Conservation (phyloP, 352 stramenopile genomes). For the Pythium grandisporangium region DNA sequence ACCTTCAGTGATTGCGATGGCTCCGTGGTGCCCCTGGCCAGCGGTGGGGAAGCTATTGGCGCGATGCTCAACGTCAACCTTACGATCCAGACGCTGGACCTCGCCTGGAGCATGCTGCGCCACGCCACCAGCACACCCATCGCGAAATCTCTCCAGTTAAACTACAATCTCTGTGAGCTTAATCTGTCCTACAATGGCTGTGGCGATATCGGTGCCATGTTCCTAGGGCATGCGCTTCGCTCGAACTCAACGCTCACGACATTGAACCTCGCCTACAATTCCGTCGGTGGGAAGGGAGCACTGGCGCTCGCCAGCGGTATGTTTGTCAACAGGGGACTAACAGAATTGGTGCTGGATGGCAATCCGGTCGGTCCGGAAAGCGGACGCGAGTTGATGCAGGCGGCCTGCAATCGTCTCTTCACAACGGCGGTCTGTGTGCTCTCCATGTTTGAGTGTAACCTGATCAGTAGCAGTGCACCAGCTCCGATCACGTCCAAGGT, state of each 20-base stretch:
- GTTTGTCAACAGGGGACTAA: constrained; percentile 32
- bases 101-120: constrained; percentile 83
- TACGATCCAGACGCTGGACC: constrained; percentile 52
- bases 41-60: constrained; percentile 66
- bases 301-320: constrained; percentile 46
- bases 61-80: constrained; percentile 78
- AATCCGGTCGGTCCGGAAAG: constrained; percentile 50
- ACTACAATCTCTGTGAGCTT: constrained; percentile 54
- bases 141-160: constrained; percentile 35
- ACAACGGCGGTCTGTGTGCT: constrained; percentile 22
- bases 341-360: constrained; percentile 41
- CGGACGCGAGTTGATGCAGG: constrained; percentile 43
- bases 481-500: background rate
- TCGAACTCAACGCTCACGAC: constrained; percentile 29
- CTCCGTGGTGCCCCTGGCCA: constrained; percentile 17
- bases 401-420: constrained; percentile 24
- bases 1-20: constrained; percentile 22
- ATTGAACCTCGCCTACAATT: constrained; percentile 58
- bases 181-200: constrained; percentile 60
- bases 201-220: constrained; percentile 40
- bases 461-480: constrained; percentile 12
- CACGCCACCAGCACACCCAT: constrained; percentile 28
- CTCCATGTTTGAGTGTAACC: constrained; percentile 45
- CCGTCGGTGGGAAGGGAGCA: constrained; percentile 37
- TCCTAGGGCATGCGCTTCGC: constrained; percentile 43